Base-by-base conservation (phyloP, 345 rosid species). In the Atalantia buxifolia region DNA sequence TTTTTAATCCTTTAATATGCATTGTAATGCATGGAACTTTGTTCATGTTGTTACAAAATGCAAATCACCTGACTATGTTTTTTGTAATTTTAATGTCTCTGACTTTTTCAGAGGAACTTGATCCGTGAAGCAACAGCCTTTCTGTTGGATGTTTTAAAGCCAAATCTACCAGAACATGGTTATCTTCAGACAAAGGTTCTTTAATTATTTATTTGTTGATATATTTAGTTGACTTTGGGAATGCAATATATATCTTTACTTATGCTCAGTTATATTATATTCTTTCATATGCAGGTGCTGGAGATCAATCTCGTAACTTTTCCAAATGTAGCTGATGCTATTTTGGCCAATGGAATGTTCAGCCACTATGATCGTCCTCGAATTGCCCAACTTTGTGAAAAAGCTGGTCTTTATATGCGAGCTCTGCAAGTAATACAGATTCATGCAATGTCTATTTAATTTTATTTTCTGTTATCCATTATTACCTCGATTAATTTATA, bases 101-200 rank as follows among this genome's bases (percentile, higher is more conserved):
- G 21, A 19, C 22, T 50, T 63, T 67, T 71, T 66, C 86, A 97
- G 99, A 94, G 98, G 88, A 97, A 97, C 82, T 77, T 97, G 88
- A 92, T 97, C 64, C 93, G 99, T 66, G 99, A 97, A 83, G 99
- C 99, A 24, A 97, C 99, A 75, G 98, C 99, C 45, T 94, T 97
- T 84, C 94, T 93, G 36, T 81, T 97, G 78, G 98, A 97, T 89
- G 98, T 95, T 82, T 81, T 95, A 86, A 95, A 95, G 90, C 96
- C 98, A 79, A 89, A 97, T 87, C 82, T 97, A 24, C 96, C 98
- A 33, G 99, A 97, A 78, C 98, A 97, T 81, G 94, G 91, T 74
- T 92, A 81, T 81, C 92, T 97, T 55, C 99, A 94, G 77, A 90
- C 98, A 19, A 94, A 97, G 97, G 99, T 96, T 78, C 74, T 60